Base-by-base conservation (phyloP, 306 rosid species). In the Sindora glabra region DNA sequence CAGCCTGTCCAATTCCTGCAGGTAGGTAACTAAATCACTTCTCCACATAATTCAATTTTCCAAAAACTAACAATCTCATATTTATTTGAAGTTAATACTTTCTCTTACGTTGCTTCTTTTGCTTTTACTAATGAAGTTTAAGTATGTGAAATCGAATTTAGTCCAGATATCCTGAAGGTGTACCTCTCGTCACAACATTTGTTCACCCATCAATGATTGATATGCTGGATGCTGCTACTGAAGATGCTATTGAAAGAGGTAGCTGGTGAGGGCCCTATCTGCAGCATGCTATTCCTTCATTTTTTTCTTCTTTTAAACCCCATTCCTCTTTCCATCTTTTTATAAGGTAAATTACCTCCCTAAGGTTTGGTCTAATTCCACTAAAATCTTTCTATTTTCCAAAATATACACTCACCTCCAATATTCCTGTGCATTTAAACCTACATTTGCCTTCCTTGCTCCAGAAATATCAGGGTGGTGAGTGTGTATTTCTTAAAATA, bases 141-240 rank as follows among this genome's bases (percentile, higher is more conserved):
- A 76, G 70, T 75, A 68, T 75, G 55, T 67, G 54, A 56, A 56
- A 69, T 72, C 75, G 77, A 94, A 74, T 94, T 79, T 86, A 94
- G 99, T 89, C 94, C 87, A 94, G 95, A 75, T 89, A 94, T 82
- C 94, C 94, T 34, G 95, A 94, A 68, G 96, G 99, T 49, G 82
- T 79, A 55, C 90, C 95, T 67, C 76, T 94, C 46, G 85, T 76
- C 65, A 80, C 94, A 54, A 79, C 84, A 34, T 89, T 89, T 76
- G 89, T 82, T 59, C 99, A 89, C 68, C 94, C 90, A 12, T 94
- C 97, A 21, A 68, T 94, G 76, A 73, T 89, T 45, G 99, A 94
- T 62, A 94, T 94, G 94, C 74, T 94, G 75, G 99, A 94, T 86
- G 79, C 94, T 79, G 78, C 97, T 33, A 68, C 73, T 16, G 97